Evolutionary conservation across 768 basidiomycete genomes (phyloP).

Genomic region (Hygrophoropsis aurantiaca): DNA sequence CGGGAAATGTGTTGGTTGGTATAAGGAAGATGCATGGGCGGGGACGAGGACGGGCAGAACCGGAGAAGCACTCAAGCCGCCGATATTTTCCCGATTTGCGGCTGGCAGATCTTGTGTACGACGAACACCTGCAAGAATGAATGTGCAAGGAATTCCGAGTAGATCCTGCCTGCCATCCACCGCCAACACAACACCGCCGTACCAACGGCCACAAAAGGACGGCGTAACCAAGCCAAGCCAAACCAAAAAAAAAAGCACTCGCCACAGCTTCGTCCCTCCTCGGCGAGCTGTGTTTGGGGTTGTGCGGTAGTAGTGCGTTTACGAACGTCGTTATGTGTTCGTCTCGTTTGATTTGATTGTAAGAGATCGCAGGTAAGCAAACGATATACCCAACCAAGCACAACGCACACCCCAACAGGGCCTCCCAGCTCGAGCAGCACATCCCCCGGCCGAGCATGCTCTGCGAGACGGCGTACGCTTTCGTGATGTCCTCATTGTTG

Average conservation of each 20-base stretch:
- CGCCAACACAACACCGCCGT: too few relatives aligned
- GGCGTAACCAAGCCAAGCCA: too few relatives aligned
- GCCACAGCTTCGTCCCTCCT: slow-evolving; percentile 73
- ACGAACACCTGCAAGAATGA: slow-evolving; percentile 61
- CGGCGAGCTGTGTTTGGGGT: slow-evolving; percentile 64
- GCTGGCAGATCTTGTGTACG: slow-evolving; percentile 76
- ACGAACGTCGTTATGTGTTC: too few relatives aligned
- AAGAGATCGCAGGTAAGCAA: slow-evolving; percentile 1
- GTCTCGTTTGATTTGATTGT: neutral
- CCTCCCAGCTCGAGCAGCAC: slow-evolving; percentile 72
- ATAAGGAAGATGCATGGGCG: neutral
- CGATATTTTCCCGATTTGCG: slow-evolving; percentile 71
- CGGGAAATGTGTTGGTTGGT: neutral
- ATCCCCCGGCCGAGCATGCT: slow-evolving; percentile 72
- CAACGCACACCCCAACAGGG: slow-evolving; percentile 81
- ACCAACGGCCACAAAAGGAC: too few relatives aligned
- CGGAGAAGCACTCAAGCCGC: slow-evolving; percentile 83
- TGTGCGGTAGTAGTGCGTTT: too few relatives aligned
- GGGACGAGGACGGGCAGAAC: slow-evolving; percentile 32
- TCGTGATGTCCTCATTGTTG: slow-evolving; percentile 81
- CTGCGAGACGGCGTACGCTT: slow-evolving; percentile 70
- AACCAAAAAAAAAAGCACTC: too few relatives aligned
- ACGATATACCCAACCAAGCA: too few relatives aligned
- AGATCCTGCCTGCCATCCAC: too few relatives aligned
- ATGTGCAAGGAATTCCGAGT: slow-evolving; percentile 1